Evolutionary conservation across 805 yeast species (phyloP), one percentile per base, ranked within the genome.

Genomic region (Wickerhamiella sorbophila): DNA sequence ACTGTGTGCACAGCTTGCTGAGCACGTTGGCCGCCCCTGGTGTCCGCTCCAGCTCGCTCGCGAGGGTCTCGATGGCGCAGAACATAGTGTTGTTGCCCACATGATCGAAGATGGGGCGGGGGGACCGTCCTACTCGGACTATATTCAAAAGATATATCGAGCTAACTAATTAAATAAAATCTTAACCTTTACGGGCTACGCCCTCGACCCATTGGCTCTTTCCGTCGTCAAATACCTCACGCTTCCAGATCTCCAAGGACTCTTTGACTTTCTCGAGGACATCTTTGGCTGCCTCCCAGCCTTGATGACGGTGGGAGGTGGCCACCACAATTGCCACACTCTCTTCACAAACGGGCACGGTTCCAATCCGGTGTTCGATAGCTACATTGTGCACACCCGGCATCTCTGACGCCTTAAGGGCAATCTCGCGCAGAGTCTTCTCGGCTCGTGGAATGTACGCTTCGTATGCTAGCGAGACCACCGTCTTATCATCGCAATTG

Each of bases 51-150:
- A 74, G 45, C 56, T 85, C 4, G 72, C 80, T 14, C 66, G 91
- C 46, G 76, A 74, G 49, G 76, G 76, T 5, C 58, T 70, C 17
- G 93, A 82, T 53, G 74, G 75, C 2, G 67, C 73, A 2, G 76
- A 77, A 50, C 51, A 58, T 34, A 72, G 67, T 39, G 74, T 85
- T 55, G 62, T 67, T 32, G 76, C 75, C 33, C 53, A 72, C 39
- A 62, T 91, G 54, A 75, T 77, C 22, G 97, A 91, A 53, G 97
- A 91, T 56, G 64, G 71, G 57, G 55, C 74, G 52, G 42, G 40
- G 27, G 48, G 42, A 18, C 35, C 48, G 12, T 49, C 52, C 2
- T 80, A 77, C 55, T 58, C 72, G 4, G 94, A 82, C 44, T 85
- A 73, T 51, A 63, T 88, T 48, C 63, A 74, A 5, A 70, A 70